phyloP scores from a whole-genome alignment of 371 early-diverging fungal species.

The Blakeslea trispora region DNA sequence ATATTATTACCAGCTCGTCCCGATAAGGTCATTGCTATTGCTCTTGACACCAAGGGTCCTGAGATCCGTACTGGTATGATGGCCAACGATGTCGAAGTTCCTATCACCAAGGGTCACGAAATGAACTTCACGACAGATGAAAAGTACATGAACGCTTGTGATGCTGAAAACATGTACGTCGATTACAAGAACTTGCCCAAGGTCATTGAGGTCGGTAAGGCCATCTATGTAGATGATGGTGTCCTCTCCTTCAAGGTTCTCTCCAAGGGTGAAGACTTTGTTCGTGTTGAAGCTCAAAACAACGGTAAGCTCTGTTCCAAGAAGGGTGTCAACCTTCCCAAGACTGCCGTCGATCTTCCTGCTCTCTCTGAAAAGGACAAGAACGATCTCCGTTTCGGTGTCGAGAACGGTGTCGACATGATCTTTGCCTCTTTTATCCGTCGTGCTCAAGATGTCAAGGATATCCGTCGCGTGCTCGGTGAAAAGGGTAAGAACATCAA shows the following conservation, averaged over 20 bases:
- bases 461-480: slow-evolving; percentile 78
- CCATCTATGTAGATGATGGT: slow-evolving; percentile 84
- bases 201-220: slow-evolving; percentile 75
- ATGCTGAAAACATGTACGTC: slow-evolving; percentile 74
- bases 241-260: slow-evolving; percentile 80
- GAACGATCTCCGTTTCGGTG: slow-evolving; percentile 84
- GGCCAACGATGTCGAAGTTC: slow-evolving; percentile 61
- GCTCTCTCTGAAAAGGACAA: slow-evolving; percentile 93
- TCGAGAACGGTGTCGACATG: slow-evolving; percentile 91
- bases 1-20: slow-evolving; percentile 27
- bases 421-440: slow-evolving; percentile 97
- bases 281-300: slow-evolving; percentile 72
- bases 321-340: slow-evolving; percentile 89
- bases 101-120: slow-evolving; percentile 65
- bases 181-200: slow-evolving; percentile 86
- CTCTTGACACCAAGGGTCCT: slow-evolving; percentile 87
- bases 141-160: slow-evolving; percentile 60
- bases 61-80: slow-evolving; percentile 85
- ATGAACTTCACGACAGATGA: slow-evolving; percentile 81
- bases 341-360: slow-evolving; percentile 80
- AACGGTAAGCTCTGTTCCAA: slow-evolving; percentile 69
- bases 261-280: slow-evolving; percentile 55
- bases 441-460: slow-evolving; percentile 83
- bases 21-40: slow-evolving; percentile 68
- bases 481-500: slow-evolving; percentile 80